Evolutionary conservation across 2,329 filamentous ascomycete species (phyloP), one percentile per base, ranked within the genome.

Genomic region (Botrytis medusae): DNA sequence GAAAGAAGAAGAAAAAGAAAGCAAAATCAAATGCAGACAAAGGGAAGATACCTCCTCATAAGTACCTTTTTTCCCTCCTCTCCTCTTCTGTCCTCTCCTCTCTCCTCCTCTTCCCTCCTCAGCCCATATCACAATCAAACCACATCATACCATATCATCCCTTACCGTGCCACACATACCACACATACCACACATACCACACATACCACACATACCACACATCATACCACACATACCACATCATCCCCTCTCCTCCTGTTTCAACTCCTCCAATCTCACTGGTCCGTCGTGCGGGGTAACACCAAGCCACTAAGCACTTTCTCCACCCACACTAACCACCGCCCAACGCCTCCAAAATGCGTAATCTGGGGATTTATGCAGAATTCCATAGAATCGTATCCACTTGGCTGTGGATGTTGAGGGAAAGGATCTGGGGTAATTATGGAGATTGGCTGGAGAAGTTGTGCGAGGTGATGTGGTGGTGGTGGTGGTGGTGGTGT

Each of bases 231-330:
- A 12, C 25, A 54, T 20, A 46, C n/a, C 57, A 16, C 25, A 40
- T 20, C 46, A 57, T 18, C 37, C 60, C 59, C 6, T n/a, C 40
- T 16, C 16, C 60, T 42, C 46, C 25, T 68, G 37, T 51, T 54
- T 40, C 14, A 51, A n/a, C 5, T 10, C 14, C 1, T 3, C 5
- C 25, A 25, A 10, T 42, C 18, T 68, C 10, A 68, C 37, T 68
- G 65, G 65, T 57, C 48, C 25, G 6, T 14, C 10, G 65, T 68
- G 65, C 65, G 65, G 65, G 65, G 65, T 68, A 68, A 57, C 1
- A 10, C 12, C 34, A 29, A 68, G 48, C n/a, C 64, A 54, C 64
- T 54, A 37, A 37, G 7, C 37, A 9, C 34, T 8, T 8, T 37
- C 37, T 37, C 37, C 37, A 37, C 37, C 37, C 37, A 1, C 37